These are phyloP conservation scores for Tuber calosporum DNA, from an alignment of 495 filamentous ascomycete species.

Conservation along the genomic window DNA sequence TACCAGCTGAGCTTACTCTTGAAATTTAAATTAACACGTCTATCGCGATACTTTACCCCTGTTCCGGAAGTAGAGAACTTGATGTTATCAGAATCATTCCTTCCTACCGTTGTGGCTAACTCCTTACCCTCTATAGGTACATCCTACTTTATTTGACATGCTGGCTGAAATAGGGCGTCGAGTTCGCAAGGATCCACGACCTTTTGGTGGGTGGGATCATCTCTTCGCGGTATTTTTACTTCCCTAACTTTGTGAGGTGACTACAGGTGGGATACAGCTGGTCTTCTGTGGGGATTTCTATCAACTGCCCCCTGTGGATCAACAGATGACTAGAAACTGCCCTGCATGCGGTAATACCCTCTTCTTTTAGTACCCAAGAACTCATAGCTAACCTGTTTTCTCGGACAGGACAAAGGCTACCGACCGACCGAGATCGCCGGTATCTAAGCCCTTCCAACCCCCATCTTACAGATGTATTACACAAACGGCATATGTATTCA, in stretches of 20 bases:
- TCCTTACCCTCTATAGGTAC: not conserved
- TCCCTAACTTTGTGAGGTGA: not conserved
- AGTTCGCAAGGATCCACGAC: not conserved
- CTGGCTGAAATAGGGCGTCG: not conserved
- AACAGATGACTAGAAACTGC: not conserved
- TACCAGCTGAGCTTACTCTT: not conserved
- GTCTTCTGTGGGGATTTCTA: not conserved
- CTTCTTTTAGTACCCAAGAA: not conserved
- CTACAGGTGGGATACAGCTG: not conserved
- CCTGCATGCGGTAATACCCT: not conserved
- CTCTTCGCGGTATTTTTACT: not conserved
- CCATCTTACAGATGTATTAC: not conserved
- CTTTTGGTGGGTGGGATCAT: not conserved
- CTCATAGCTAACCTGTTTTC: not conserved
- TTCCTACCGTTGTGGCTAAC: not conserved
- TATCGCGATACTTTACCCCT: not conserved
- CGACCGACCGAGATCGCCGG: not conserved
- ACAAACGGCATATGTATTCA: constrained; percentile 3
- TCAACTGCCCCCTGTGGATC: not conserved
- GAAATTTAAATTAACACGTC: not conserved
- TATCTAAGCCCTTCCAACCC: not conserved
- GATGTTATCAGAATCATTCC: not conserved
- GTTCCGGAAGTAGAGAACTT: not conserved
- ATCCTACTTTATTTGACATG: not conserved
- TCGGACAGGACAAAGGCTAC: not conserved